Conservation (phyloP, 2,329 filamentous ascomycete genomes). For the Moelleriella libera region DNA sequence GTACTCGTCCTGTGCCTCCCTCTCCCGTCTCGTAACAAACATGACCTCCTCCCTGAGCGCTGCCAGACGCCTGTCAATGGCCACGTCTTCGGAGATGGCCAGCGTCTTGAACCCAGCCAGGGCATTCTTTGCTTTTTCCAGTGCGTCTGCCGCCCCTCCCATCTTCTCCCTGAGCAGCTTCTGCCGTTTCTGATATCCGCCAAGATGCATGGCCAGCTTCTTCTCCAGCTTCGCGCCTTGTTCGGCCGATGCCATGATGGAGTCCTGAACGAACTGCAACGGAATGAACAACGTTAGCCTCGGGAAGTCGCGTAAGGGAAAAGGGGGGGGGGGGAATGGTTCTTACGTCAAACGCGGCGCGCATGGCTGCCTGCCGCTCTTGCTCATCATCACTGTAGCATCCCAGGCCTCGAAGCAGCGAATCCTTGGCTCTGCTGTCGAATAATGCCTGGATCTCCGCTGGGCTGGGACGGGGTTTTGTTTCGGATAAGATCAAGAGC, state of each 20-base stretch:
- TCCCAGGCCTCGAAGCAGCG: constrained; percentile 62
- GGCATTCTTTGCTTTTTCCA: constrained; percentile 59
- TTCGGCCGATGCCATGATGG: constrained; percentile 61
- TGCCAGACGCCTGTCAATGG: constrained; percentile 57
- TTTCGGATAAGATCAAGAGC: constrained; percentile 62
- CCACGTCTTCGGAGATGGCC: constrained; percentile 66
- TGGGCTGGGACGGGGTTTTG: constrained; percentile 30
- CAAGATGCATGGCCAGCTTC: constrained; percentile 75
- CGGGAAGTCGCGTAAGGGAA: neutral
- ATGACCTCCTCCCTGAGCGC: constrained; percentile 69
- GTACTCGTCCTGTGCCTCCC: constrained; percentile 84
- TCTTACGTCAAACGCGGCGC: constrained; percentile 60
- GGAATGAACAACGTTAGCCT: too few species aligned
- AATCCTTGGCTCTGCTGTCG: constrained; percentile 35
- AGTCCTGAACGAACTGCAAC: constrained; percentile 53
- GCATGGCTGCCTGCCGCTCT: constrained; percentile 48
- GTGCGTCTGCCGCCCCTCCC: constrained; percentile 54
- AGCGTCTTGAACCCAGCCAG: constrained; percentile 63
- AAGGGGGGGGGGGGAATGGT: neutral
- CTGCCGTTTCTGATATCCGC: constrained; percentile 79
- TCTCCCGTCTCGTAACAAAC: constrained; percentile 66
- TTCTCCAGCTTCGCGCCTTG: constrained; percentile 82
- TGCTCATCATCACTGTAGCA: constrained; percentile 69
- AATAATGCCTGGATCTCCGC: constrained; percentile 40
- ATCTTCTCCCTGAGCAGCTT: constrained; percentile 73